Evolutionary conservation across 257 asterid genomes (phyloP), one percentile per base, ranked within the genome.

Genomic region (Jasminum sambac): DNA sequence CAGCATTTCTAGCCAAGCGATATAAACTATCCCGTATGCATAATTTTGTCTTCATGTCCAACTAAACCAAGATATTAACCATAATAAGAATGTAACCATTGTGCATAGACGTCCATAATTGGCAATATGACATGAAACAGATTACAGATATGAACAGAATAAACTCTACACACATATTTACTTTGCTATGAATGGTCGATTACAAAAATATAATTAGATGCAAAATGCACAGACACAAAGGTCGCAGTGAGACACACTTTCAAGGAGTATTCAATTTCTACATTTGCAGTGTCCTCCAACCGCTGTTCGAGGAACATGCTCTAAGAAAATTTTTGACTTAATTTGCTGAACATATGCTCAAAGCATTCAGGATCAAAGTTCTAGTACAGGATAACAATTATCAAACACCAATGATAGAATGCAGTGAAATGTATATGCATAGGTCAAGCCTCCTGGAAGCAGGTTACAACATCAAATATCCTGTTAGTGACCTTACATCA

Each of bases 11-110:
- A 61, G 98, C 98, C 78, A 93, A 77, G 68, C 97, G 97, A 82
- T 88, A 93, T 66, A 93, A 78, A 82, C 98, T 87, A 72, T 90
- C 98, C 81, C 96, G 81, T 83, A 93, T 87, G 87, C 96, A 89
- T 70, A 93, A 81, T 75, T 90, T 93, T 21, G 93, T 90, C 85
- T 79, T 83, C 77, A 75, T 46, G 80, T 93, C 98, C 97, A 93
- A 76, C 98, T 93, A 77, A 64, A 79, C 71, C 75, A 82, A 78
- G 8, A 62, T 60, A 65, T 48, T 73, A 39, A 62, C 26, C 57
- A 43, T 8, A 6, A 37, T 62, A 42, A 73, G 68, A 55, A 5
- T 55, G 59, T 24, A 10, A n/a, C 16, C 59, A 2, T 4, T 21
- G 14, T 8, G 36, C 36, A 30, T 30, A 30, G 36, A 30, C 36